Evolutionary conservation across 2,329 filamentous ascomycete genomes (phyloP), one percentile per base, ranked within the genome.

Genomic region (Chrysoporthe deuterocubensis): DNA sequence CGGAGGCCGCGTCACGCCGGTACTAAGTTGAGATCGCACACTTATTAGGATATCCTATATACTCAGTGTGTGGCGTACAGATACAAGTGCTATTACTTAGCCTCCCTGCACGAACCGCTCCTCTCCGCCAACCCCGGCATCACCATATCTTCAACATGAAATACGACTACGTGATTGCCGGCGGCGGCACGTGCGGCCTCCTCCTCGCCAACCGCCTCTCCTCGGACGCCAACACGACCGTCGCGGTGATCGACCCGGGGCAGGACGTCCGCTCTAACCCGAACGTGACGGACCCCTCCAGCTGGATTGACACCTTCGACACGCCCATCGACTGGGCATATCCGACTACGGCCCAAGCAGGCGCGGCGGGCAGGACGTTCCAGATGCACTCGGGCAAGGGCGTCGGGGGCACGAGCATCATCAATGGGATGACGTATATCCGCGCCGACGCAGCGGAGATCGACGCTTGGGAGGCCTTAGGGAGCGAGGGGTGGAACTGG

Each of bases 401-500:
- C 43, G 70, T 76, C 60, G 78, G 78, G 21, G 78, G 78, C 37
- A 76, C 76, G 6, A 75, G 71, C 58, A 74, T 73, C 8, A 70
- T 79, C 56, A 79, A 79, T 70, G 76, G 73, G n/a, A 74, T 77
- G 73, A 69, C 58, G 3, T 84, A 83, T 66, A 78, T 83, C 26
- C 77, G 82, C n/a, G 81, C 80, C 1, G 76, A 81, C 64, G 75
- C 74, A 8, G 74, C 78, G 1, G 76, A 84, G 62, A 78, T 82
- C 52, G 78, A 83, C 65, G 78, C 78, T 4, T 84, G 81, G 81
- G 80, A 81, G 67, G 69, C 71, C 0, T 73, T 83, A 1, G 81
- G 81, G 1, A 83, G 82, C 65, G 64, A 74, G 1, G 81, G 80
- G 13, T 83, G 82, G 82, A 80, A 81, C 56, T 84, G 81, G 79